Percentiles rank a stretch among this genome's conserved stretches.
phyloP scores from a whole-genome alignment of 2,329 filamentous ascomycete species.

The Trichoderma koningiopsis region DNA sequence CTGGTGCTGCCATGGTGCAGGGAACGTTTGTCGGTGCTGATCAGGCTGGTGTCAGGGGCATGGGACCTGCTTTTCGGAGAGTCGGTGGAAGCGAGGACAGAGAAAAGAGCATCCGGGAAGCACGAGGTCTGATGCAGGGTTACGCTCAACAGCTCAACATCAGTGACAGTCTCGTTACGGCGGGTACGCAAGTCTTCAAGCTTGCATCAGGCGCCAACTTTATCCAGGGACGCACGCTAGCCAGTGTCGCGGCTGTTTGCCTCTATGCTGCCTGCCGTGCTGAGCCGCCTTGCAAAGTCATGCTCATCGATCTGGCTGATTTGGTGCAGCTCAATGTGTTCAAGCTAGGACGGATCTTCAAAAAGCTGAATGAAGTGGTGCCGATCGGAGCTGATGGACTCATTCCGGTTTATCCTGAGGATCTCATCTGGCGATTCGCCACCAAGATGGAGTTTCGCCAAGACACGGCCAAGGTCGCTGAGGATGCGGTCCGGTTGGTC shows the following conservation, averaged over 20 bases:
- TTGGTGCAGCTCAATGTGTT: constrained; percentile 84
- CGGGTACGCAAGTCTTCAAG: constrained; percentile 73
- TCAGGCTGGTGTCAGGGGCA: constrained; percentile 74
- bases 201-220: constrained; percentile 75
- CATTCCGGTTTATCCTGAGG: constrained; percentile 78
- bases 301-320: constrained; percentile 96
- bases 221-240: constrained; percentile 81
- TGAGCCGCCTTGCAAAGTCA: constrained; percentile 76
- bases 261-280: constrained; percentile 87
- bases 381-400: constrained; percentile 67
- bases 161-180: constrained; percentile 63
- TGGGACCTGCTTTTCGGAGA: constrained; percentile 63
- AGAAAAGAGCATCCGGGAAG: constrained; percentile 62
- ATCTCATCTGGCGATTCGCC: constrained; percentile 88
- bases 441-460: constrained; percentile 88
- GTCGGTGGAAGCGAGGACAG: constrained; percentile 61
- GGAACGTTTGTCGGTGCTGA: constrained; percentile 85
- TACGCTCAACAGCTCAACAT: constrained; percentile 63
- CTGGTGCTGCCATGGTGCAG: constrained; percentile 85
- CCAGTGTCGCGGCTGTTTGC: constrained; percentile 85
- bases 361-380: constrained; percentile 72
- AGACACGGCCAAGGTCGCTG: constrained; percentile 79
- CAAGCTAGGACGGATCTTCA: constrained; percentile 86
- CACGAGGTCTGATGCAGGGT: constrained; percentile 61
- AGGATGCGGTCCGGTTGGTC: constrained; percentile 84